Evolutionary conservation across 148 eudicot species (phyloP).

Genomic region (Chenopodium quinoa): DNA sequence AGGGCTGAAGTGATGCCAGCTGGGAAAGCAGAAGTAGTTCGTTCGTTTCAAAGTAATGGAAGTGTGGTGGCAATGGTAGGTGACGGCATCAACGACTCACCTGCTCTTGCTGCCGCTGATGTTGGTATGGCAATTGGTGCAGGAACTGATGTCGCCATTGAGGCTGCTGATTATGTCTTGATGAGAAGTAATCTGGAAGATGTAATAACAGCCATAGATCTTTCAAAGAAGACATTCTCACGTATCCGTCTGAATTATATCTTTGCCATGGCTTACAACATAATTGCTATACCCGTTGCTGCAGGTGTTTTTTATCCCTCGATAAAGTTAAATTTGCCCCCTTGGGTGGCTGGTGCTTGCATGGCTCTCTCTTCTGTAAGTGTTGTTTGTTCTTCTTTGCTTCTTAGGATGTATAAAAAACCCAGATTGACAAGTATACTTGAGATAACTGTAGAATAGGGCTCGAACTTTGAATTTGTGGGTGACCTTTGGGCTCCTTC

Average conservation of each 20-base stretch:
- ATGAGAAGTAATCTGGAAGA: constrained; percentile 92
- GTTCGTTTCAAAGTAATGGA: constrained; percentile 76
- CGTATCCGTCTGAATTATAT: constrained; percentile 82
- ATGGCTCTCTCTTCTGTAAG: constrained; percentile 96
- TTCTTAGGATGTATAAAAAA: constrained; percentile 73
- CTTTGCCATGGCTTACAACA: constrained; percentile 88
- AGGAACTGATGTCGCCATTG: constrained; percentile 94
- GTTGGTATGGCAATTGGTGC: constrained; percentile 99
- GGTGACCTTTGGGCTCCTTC: not conserved
- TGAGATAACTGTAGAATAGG: constrained; percentile 82
- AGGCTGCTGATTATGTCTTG: constrained; percentile 91
- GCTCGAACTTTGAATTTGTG: not conserved
- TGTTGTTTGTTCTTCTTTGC: constrained; percentile 96
- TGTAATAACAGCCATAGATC: constrained; percentile 94
- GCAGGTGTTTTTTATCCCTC: constrained; percentile 82
- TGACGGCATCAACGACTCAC: constrained; percentile 96
- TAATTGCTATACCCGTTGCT: constrained; percentile 83
- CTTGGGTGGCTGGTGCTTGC: constrained; percentile 98
- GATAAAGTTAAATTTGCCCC: constrained; percentile 65
- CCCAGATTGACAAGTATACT: constrained; percentile 89
- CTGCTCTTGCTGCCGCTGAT: constrained; percentile 93
- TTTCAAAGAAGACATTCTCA: constrained; percentile 77
- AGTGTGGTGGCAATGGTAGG: constrained; percentile 93
- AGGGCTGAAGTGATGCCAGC: constrained; percentile 96
- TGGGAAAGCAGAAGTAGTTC: constrained; percentile 87